Evolutionary conservation across 805 yeast species (phyloP).

Genomic region (Candida patagonica): DNA sequence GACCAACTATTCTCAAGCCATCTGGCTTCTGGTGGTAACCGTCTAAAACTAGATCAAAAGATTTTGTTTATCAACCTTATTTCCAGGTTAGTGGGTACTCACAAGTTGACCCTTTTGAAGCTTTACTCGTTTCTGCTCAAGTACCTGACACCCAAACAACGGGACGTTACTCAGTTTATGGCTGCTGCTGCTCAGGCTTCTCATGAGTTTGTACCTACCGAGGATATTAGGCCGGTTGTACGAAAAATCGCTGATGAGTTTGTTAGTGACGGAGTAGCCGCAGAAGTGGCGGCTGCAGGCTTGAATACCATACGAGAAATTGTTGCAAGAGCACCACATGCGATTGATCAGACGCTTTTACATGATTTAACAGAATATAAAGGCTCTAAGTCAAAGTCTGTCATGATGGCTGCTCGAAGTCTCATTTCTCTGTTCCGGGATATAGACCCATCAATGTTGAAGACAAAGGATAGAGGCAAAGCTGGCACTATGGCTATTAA

Average conservation of each 20-base stretch:
- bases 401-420: slow-evolving; percentile 87
- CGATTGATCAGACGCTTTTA: slow-evolving; percentile 77
- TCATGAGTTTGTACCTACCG: slow-evolving; percentile 97
- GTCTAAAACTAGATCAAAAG: slow-evolving; percentile 78
- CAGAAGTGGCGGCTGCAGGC: slow-evolving; percentile 98
- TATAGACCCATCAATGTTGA: slow-evolving; percentile 92
- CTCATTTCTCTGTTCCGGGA: slow-evolving; percentile 82
- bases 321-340: slow-evolving; percentile 85
- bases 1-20: slow-evolving; percentile 70
- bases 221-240: slow-evolving; percentile 65
- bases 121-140: slow-evolving; percentile 82
- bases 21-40: slow-evolving; percentile 56
- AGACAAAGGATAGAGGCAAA: slow-evolving; percentile 88
- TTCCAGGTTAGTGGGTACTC: slow-evolving; percentile 87
- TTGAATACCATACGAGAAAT: slow-evolving; percentile 92
- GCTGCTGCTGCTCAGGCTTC: slow-evolving; percentile 96
- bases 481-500: slow-evolving; percentile 75
- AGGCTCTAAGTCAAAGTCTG: slow-evolving; percentile 90
- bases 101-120: slow-evolving; percentile 83
- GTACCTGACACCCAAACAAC: slow-evolving; percentile 88
- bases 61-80: slow-evolving; percentile 79
- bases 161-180: slow-evolving; percentile 89
- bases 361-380: slow-evolving; percentile 87
- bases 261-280: slow-evolving; percentile 95
- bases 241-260: slow-evolving; percentile 95